Evolutionary conservation across 139 green algal genomes (phyloP).

Genomic region (Coelastrella sp.): DNA sequence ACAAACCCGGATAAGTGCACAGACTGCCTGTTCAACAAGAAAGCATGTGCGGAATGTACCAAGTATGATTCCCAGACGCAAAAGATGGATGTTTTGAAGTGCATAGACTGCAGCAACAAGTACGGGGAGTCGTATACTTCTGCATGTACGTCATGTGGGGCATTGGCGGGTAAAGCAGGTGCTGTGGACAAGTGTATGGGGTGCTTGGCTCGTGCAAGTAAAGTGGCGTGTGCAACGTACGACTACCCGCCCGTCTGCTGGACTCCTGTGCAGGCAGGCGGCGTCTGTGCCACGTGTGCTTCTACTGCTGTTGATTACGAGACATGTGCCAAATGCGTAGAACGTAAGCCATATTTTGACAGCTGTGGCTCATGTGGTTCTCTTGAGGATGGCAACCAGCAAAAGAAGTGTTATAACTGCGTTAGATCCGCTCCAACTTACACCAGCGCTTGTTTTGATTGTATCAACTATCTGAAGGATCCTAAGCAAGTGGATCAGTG

Average conservation of each 20-base stretch:
- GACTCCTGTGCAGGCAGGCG: neutral
- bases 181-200: neutral
- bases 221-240: neutral
- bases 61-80: neutral
- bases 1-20: neutral
- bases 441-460: neutral
- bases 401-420: slow-evolving; percentile 14
- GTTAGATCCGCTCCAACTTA: neutral
- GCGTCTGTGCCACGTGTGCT: neutral
- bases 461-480: neutral
- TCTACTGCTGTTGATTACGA: neutral
- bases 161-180: neutral
- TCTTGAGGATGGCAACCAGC: neutral
- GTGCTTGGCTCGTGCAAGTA: slow-evolving; percentile 1
- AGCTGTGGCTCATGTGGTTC: neutral
- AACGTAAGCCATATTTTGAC: neutral
- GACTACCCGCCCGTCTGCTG: neutral
- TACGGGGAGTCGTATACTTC: neutral
- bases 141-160: neutral
- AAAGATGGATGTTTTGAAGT: neutral
- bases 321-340: slow-evolving; percentile 1
- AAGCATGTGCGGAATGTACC: neutral
- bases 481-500: neutral
- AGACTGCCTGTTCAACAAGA: slow-evolving; percentile 11
- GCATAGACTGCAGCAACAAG: slow-evolving; percentile 30